Evolutionary conservation across 2,329 filamentous ascomycete species (phyloP), one percentile per base, ranked within the genome.

Genomic region (Pseudocercospora crystallina): DNA sequence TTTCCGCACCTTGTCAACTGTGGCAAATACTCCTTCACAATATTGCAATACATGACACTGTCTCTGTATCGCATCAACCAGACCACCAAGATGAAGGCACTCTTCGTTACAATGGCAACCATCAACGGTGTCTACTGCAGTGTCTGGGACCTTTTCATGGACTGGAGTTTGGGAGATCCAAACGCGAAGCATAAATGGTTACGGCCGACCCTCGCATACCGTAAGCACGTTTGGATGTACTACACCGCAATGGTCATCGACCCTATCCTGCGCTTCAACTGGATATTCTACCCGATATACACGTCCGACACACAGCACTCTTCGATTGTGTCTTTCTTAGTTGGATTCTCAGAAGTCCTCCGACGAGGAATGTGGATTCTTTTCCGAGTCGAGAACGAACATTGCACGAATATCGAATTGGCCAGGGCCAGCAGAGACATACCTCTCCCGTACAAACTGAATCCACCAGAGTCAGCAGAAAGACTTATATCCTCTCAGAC

Each of bases 381-480:
- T 3, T 87, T 99, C 68, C 89, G 94, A 35, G 91, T 99, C 20
- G 94, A 99, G 71, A 99, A 99, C 69, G 94, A 99, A 64, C 94
- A 99, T 72, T 96, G 90, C 71, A 85, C 87, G 48, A 96, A 96
- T 43, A 92, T 99, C 2, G 82, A 54, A 26, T 44, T 46, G 11
- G 46, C 52, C n/a, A 59, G 54, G 34, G 58, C 58, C 12, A 51
- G 44, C 40, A 51, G 52, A 29, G 52, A 54, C 30, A 34, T 55
- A 14, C 47, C 49, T 9, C 47, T 61, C 29, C 58, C 58, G 3
- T 61, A 61, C 33, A 58, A 58, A 38, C 31, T 58, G 46, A 26
- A 26, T 7, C 4, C 20, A 7, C 20, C 20, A 26, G 20, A 26
- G 20, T 26, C 20, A 3, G 20, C 7, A 26, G 20, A 26, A 7